phyloP scores from a whole-genome alignment of 1,284 basidiomycete genomes.

The Termitomyces sp. region DNA sequence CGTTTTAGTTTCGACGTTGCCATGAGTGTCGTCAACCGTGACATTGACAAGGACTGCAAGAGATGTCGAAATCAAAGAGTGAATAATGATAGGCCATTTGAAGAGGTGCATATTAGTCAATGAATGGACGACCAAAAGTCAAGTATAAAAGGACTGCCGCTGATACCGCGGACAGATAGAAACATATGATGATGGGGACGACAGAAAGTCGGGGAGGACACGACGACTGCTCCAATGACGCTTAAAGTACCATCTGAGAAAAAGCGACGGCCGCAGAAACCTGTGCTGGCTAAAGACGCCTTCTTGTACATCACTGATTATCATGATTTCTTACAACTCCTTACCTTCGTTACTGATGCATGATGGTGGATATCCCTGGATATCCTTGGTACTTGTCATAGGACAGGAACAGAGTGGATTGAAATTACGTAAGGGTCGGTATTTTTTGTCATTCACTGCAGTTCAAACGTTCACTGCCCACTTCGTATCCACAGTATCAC shows the following conservation, averaged over 20 bases:
- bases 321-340: not conserved
- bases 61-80: slow-evolving; percentile 8
- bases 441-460: not conserved
- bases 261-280: not conserved
- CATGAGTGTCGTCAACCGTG: slow-evolving; percentile 30
- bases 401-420: not conserved
- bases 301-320: slow-evolving; percentile 1
- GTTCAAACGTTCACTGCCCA: not conserved
- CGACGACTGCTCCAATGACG: not conserved
- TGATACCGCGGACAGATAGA: not conserved
- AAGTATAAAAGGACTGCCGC: not conserved
- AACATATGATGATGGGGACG: slow-evolving; percentile 3
- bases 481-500: not conserved
- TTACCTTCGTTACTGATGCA: not conserved
- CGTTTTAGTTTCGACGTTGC: slow-evolving; percentile 22
- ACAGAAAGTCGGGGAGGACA: not conserved
- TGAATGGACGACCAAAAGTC: slow-evolving; percentile 10
- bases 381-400: no score
- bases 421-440: slow-evolving; percentile 4
- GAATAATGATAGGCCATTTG: slow-evolving; percentile 12
- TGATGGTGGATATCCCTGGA: no score
- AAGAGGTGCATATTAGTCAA: slow-evolving; percentile 16
- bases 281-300: not conserved
- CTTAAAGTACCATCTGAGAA: not conserved
- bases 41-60: slow-evolving; percentile 22